Percentiles rank a stretch among this genome's conserved stretches.
Conservation (phyloP, 768 basidiomycete genomes). For the Auricularia sp. region DNA sequence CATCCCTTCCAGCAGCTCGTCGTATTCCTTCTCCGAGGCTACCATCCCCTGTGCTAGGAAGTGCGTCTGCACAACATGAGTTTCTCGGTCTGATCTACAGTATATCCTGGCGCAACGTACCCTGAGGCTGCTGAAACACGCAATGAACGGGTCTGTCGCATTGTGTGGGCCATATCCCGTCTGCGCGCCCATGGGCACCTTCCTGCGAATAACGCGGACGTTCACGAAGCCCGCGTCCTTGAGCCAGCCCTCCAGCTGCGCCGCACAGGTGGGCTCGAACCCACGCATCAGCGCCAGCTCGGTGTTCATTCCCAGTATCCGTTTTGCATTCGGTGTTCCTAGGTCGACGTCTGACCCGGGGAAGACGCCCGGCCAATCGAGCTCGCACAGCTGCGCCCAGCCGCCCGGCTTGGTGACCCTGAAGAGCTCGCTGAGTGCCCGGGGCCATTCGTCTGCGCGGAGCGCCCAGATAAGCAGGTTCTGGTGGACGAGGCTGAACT, state of each 20-base stretch:
- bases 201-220: background rate
- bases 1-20: background rate
- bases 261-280: background rate
- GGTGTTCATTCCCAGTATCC: background rate
- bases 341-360: background rate
- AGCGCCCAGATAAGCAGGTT: slow-evolving; percentile 24
- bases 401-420: slow-evolving; percentile 26
- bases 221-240: background rate
- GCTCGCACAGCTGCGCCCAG: slow-evolving; percentile 25
- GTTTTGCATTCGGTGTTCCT: background rate
- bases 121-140: background rate
- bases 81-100: background rate
- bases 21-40: background rate
- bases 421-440: slow-evolving; percentile 18
- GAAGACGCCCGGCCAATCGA: background rate
- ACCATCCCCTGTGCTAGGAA: background rate
- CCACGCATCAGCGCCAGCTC: background rate
- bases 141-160: background rate
- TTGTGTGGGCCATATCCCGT: background rate
- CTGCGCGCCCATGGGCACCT: background rate
- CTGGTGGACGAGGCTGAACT: slow-evolving; percentile 25
- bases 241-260: background rate
- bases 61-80: background rate
- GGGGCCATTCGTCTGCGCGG: slow-evolving; percentile 20
- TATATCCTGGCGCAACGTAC: background rate